A percentile compares a stretch with the other conserved stretches of the same genome.
phyloP scores from a whole-genome alignment of 805 yeast genomes.

The Cyberlindnera maritima region DNA sequence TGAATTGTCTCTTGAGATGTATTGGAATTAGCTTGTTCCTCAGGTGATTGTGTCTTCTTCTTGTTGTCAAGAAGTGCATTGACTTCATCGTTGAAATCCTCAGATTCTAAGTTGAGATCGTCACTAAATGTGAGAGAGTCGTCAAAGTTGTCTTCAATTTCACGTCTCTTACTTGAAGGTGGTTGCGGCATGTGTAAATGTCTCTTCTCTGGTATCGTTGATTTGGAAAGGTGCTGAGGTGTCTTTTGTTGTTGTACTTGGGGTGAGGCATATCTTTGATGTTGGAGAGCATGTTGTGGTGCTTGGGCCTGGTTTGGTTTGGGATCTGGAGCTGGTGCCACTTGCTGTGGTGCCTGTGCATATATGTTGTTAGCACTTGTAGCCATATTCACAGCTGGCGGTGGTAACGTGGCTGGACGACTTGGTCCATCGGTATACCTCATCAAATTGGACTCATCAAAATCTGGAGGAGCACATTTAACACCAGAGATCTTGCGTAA shows the following conservation, averaged over 20 bases:
- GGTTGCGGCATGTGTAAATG: conserved; percentile 2
- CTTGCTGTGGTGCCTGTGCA: no score
- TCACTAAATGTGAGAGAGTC: conserved; percentile 57
- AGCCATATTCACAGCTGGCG: neutral
- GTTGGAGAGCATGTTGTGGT: neutral
- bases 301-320: neutral
- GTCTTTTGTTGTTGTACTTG: conserved; percentile 7
- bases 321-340: neutral
- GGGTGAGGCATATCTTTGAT: neutral
- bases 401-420: conserved; percentile 18
- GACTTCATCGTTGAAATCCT: conserved; percentile 32
- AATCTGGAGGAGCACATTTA: conserved; percentile 43
- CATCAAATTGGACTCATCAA: conserved; percentile 40
- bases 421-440: conserved; percentile 28
- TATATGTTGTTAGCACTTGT: neutral
- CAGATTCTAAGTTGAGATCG: conserved; percentile 38
- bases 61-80: conserved; percentile 23
- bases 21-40: conserved; percentile 8
- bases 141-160: conserved; percentile 40
- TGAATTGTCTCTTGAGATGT: neutral
- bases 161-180: conserved; percentile 11
- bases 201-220: conserved; percentile 21
- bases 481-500: conserved; percentile 43
- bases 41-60: conserved; percentile 7
- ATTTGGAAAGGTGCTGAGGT: neutral